phyloP scores from a whole-genome alignment of 2,329 filamentous ascomycete genomes.

The Helotiales sp. region DNA sequence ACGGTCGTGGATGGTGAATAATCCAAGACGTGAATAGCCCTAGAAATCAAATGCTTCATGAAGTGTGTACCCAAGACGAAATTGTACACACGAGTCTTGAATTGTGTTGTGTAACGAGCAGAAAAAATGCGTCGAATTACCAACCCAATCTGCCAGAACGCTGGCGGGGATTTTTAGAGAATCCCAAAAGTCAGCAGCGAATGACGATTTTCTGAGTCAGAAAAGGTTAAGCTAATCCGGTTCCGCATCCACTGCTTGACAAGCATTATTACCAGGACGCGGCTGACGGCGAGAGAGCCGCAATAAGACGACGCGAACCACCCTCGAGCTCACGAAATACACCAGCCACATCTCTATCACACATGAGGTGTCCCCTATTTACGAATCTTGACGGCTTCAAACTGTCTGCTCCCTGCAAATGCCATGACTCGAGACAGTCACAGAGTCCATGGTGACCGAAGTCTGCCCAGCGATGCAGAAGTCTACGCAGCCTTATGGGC shows the following conservation, averaged over 20 bases:
- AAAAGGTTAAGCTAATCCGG: background rate
- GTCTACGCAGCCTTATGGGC: constrained; percentile 61
- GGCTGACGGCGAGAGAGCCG: background rate
- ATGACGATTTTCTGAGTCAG: background rate
- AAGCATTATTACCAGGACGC: background rate
- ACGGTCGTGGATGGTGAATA: background rate
- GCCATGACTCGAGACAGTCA: constrained; percentile 51
- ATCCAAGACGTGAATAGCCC: background rate
- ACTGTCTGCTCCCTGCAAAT: constrained; percentile 32
- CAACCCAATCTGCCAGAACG: background rate
- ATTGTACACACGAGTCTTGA: background rate
- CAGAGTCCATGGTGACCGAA: constrained; percentile 25
- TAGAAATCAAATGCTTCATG: background rate
- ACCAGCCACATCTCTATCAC: background rate
- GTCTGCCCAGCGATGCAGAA: constrained; percentile 26
- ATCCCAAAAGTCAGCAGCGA: background rate
- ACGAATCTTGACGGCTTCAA: background rate
- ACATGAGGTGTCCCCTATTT: background rate
- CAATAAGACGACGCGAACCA: background rate
- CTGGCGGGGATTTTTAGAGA: constrained; percentile 9
- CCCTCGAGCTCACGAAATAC: background rate
- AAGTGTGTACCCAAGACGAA: background rate
- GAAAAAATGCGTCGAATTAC: background rate
- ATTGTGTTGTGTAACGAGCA: background rate
- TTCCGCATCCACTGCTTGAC: background rate